Conservation (phyloP, 2,329 filamentous ascomycete genomes). For the Colletotrichum melonis region DNA sequence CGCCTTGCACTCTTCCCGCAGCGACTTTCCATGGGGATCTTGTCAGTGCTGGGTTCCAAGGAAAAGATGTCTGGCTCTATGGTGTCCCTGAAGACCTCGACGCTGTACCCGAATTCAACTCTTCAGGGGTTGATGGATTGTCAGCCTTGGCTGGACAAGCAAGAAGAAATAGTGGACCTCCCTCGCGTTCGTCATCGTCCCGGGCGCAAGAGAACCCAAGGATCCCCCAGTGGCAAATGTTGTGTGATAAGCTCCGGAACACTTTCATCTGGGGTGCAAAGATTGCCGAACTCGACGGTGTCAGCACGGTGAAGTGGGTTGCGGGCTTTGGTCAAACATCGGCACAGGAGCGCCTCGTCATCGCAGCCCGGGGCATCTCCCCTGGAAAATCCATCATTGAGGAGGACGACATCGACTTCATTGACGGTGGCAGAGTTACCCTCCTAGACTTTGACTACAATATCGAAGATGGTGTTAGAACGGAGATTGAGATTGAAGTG, state of each 20-base stretch:
- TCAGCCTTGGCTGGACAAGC: slow-evolving; percentile 39
- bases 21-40: slow-evolving; percentile 77
- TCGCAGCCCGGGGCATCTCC: slow-evolving; percentile 77
- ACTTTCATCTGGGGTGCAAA: slow-evolving; percentile 76
- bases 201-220: slow-evolving; percentile 50
- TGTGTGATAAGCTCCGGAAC: slow-evolving; percentile 77
- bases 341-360: slow-evolving; percentile 70
- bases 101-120: slow-evolving; percentile 60
- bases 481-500: slow-evolving; percentile 77
- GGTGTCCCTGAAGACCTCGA: slow-evolving; percentile 81
- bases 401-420: slow-evolving; percentile 78
- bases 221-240: slow-evolving; percentile 75
- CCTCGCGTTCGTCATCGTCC: slow-evolving; percentile 50
- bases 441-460: slow-evolving; percentile 80
- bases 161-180: slow-evolving; percentile 55
- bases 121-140: slow-evolving; percentile 43
- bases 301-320: slow-evolving; percentile 80
- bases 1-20: slow-evolving; percentile 77
- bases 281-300: slow-evolving; percentile 72
- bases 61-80: slow-evolving; percentile 81
- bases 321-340: slow-evolving; percentile 61
- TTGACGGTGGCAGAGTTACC: slow-evolving; percentile 81
- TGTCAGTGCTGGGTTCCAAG: slow-evolving; percentile 78
- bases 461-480: slow-evolving; percentile 63
- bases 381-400: slow-evolving; percentile 68